phyloP scores from a whole-genome alignment of 345 rosid species.

The Brassica nigra region DNA sequence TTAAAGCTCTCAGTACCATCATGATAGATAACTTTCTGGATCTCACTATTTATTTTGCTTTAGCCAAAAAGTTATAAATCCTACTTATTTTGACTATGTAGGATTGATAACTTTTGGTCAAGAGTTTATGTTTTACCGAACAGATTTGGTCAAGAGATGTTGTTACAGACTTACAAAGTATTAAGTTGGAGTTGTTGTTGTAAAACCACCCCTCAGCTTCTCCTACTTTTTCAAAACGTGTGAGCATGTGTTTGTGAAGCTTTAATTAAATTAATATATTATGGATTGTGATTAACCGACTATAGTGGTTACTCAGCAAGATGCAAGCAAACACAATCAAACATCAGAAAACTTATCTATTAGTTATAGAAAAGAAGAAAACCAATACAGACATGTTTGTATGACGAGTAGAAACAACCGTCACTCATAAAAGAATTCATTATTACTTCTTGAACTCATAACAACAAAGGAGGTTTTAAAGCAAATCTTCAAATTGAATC shows the following conservation, averaged over 20 bases:
- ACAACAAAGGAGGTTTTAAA: background rate
- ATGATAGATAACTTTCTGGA: too few species aligned
- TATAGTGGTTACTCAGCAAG: background rate
- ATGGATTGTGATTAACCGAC: background rate
- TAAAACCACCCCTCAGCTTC: background rate
- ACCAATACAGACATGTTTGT: background rate
- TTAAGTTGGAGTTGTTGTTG: too few species aligned
- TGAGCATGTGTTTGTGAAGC: background rate
- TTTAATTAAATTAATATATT: too few species aligned
- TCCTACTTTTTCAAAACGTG: too few species aligned
- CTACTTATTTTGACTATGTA: too few species aligned
- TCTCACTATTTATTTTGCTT: too few species aligned
- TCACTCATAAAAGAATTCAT: background rate
- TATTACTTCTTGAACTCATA: background rate
- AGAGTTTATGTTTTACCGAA: too few species aligned
- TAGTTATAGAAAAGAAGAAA: background rate
- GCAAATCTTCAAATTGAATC: slow-evolving; percentile 17
- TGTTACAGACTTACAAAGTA: too few species aligned
- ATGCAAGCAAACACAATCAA: background rate
- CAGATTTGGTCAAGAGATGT: too few species aligned
- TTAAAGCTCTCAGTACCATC: too few species aligned
- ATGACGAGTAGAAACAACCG: background rate
- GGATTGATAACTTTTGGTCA: too few species aligned
- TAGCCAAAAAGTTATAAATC: too few species aligned
- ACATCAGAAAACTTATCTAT: background rate